phyloP scores from a whole-genome alignment of 768 basidiomycete genomes.

The Trametes gibbosa region DNA sequence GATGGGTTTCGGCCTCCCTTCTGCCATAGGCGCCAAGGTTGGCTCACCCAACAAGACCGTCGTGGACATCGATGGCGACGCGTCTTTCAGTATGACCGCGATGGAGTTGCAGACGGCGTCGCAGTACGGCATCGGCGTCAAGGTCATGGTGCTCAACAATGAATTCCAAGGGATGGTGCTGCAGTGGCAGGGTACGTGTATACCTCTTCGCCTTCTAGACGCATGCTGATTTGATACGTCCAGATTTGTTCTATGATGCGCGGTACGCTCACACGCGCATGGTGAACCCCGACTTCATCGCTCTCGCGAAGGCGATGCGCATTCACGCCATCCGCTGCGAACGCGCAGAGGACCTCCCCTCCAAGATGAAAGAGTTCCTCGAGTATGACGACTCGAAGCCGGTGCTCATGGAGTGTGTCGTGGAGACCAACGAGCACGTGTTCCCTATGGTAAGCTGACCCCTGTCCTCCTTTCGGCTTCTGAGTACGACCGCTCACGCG shows the following conservation, averaged over 20 bases:
- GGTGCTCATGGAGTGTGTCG: slow-evolving; percentile 86
- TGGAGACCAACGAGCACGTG: slow-evolving; percentile 82
- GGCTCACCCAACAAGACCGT: slow-evolving; percentile 92
- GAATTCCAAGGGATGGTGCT: slow-evolving; percentile 99
- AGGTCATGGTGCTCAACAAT: slow-evolving; percentile 91
- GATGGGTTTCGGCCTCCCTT: slow-evolving; percentile 96
- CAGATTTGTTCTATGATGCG: slow-evolving; percentile 92
- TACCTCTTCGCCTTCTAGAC: too few relatives aligned
- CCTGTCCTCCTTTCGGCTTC: slow-evolving; percentile 17
- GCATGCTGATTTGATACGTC: too few relatives aligned
- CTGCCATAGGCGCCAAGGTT: slow-evolving; percentile 96
- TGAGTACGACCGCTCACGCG: background rate
- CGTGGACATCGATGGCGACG: slow-evolving; percentile 96
- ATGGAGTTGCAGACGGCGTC: slow-evolving; percentile 98
- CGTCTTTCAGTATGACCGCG: slow-evolving; percentile 98
- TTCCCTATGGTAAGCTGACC: slow-evolving; percentile 76
- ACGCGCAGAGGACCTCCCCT: slow-evolving; percentile 71
- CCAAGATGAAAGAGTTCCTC: slow-evolving; percentile 98
- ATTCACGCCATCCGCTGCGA: slow-evolving; percentile 86
- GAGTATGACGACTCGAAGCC: slow-evolving; percentile 89
- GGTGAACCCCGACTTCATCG: slow-evolving; percentile 94
- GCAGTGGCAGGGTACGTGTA: slow-evolving; percentile 97
- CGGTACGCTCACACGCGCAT: slow-evolving; percentile 97
- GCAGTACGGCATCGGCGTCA: slow-evolving; percentile 91
- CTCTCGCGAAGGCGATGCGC: slow-evolving; percentile 86